Conservation (phyloP, 345 rosid genomes). For the Erucastrum elatum region DNA sequence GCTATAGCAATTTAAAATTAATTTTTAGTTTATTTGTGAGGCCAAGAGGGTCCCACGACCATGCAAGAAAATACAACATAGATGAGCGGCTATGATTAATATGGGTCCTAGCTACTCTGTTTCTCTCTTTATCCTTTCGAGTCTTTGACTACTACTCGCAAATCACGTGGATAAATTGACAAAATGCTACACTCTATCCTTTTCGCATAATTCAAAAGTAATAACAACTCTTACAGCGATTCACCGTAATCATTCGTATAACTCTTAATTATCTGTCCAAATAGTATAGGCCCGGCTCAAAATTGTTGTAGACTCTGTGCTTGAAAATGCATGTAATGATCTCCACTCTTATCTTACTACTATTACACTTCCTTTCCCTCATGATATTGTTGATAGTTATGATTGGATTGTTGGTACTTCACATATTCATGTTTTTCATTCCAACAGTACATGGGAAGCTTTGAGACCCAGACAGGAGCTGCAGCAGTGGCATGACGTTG, state of each 20-base stretch:
- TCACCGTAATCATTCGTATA: not conserved
- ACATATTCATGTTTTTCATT: no score
- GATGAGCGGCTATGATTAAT: constrained; percentile 24
- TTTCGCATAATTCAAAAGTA: constrained; percentile 6
- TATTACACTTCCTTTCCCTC: no score
- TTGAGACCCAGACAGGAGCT: no score
- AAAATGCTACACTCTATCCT: not conserved
- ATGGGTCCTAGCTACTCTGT: constrained; percentile 9
- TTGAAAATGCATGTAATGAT: no score
- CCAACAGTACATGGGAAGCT: no score
- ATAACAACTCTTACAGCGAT: not conserved
- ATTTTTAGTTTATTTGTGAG: not conserved
- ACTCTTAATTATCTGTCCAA: not conserved
- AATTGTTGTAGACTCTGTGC: no score
- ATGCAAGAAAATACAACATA: constrained; percentile 11
- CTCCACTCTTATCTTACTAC: no score
- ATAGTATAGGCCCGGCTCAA: not conserved
- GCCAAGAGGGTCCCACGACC: constrained; percentile 9
- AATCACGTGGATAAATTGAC: constrained; percentile 35
- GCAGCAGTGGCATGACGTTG: no score
- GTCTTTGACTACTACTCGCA: constrained; percentile 23
- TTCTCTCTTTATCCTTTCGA: constrained; percentile 20
- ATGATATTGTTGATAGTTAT: no score
- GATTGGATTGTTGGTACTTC: no score
- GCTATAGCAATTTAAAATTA: not conserved